Conservation (phyloP, 345 rosid genomes). For the Gossypium rotundifolium region DNA sequence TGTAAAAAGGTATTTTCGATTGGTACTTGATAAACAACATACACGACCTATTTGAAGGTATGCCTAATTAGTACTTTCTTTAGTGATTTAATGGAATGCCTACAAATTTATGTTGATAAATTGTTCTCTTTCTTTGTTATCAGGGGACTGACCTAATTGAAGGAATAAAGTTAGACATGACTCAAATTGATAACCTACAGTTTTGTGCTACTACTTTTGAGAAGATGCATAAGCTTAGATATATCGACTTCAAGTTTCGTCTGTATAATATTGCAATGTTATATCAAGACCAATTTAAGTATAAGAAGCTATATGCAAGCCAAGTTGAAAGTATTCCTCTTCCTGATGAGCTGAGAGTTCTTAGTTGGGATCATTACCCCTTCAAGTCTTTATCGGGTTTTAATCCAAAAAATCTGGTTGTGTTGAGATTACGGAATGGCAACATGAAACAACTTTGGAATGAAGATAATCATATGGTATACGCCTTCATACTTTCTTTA, state of each 20-base stretch:
- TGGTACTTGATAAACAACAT: too few species aligned
- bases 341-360: constrained; percentile 24
- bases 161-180: constrained; percentile 15
- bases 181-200: neutral
- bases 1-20: too few species aligned
- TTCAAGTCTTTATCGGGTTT: neutral
- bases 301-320: too few species aligned
- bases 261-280: too few species aligned
- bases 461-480: neutral
- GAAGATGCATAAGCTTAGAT: constrained; percentile 27
- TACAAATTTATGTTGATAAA: too few species aligned
- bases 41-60: too few species aligned
- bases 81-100: too few species aligned
- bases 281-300: too few species aligned
- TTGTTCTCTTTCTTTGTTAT: neutral
- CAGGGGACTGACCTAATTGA: constrained; percentile 27
- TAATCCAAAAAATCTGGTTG: neutral
- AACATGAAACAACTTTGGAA: neutral
- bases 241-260: neutral
- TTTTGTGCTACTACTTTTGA: constrained; percentile 23
- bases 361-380: constrained; percentile 29
- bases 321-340: neutral
- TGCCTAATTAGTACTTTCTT: too few species aligned
- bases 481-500: neutral
- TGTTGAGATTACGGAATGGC: neutral